Base-by-base conservation (phyloP, 2,329 filamentous ascomycete genomes). In the Lanzia echinophila region DNA sequence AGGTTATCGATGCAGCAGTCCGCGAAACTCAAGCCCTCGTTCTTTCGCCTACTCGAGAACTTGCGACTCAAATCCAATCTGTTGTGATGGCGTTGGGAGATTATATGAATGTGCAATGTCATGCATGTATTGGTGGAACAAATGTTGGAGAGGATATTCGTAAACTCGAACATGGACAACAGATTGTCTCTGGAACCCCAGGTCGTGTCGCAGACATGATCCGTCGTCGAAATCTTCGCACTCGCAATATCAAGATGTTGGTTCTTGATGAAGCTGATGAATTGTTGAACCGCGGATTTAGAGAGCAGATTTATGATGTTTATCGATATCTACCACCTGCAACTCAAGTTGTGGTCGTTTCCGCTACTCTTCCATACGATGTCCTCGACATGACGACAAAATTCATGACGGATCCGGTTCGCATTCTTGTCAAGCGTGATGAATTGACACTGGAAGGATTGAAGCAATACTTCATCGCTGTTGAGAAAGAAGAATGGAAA, bases 401-500 rank as follows among this genome's bases (percentile, higher is more conserved):
- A 73, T 99, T 99, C 80, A 99, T 99, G 94, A 96, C 90, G 24
- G 92, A 97, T 66, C 92, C 92, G 0, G 92, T 96, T 44, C 87
- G 92, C 62, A 95, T 97, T 67, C 81, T 97, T 24, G 92, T 97
- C 71, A 96, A 97, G 83, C 91, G 91, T 85, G 94, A 97, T 72
- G 94, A 99, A 71, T 76, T 99, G 77, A 99, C 94, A 2, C 83
- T 99, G 48, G 94, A 97, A 74, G 94, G 94, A 55, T 79, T 99
- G 49, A 97, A 97, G 77, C 94, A 99, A 72, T 99, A 96, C 78
- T 99, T 96, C 70, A 97, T 99, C 66, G 94, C 94, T 1, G 94
- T 97, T 19, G 94, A 99, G 73, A 97, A 96, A 77, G 94, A 99
- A 72, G 94, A 97, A 70, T 99, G 94, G 94, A 99, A 99, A 73